Conservation (phyloP, 2,329 filamentous ascomycete species). For the Drechslera avenae region DNA sequence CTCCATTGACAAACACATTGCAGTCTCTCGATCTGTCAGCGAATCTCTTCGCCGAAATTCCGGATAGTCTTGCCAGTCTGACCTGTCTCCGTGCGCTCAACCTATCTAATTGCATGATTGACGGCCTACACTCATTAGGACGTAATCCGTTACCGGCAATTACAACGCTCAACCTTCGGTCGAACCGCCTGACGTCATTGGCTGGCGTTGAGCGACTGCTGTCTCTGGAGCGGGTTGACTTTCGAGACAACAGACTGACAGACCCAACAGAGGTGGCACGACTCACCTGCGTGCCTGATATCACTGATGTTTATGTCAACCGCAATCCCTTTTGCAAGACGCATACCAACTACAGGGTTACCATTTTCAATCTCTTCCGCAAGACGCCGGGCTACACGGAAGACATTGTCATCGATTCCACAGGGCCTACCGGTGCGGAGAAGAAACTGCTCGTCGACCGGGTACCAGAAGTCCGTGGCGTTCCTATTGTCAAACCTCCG, state of each 20-base stretch:
- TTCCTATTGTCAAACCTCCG: conserved; percentile 76
- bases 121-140: conserved; percentile 84
- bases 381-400: conserved; percentile 86
- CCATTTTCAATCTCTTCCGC: conserved; percentile 95
- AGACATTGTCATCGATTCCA: conserved; percentile 86
- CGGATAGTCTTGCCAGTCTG: conserved; percentile 84
- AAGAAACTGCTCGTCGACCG: conserved; percentile 83
- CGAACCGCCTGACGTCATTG: conserved; percentile 83
- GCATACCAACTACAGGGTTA: conserved; percentile 81
- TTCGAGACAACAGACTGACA: conserved; percentile 87
- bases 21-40: conserved; percentile 91
- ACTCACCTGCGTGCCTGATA: conserved; percentile 86
- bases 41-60: conserved; percentile 93
- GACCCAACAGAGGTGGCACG: conserved; percentile 90
- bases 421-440: conserved; percentile 82
- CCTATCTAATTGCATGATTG: conserved; percentile 96
- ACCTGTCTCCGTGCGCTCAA: conserved; percentile 91
- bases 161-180: conserved; percentile 86
- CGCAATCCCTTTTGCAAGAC: conserved; percentile 92
- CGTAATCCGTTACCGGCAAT: conserved; percentile 90
- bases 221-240: conserved; percentile 85
- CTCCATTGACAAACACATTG: conserved; percentile 82
- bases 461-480: conserved; percentile 73
- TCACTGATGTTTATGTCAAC: conserved; percentile 89
- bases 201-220: conserved; percentile 88